Base-by-base conservation (phyloP, 2,329 filamentous ascomycete genomes). In the Cylindrodendrum hubeiense region DNA sequence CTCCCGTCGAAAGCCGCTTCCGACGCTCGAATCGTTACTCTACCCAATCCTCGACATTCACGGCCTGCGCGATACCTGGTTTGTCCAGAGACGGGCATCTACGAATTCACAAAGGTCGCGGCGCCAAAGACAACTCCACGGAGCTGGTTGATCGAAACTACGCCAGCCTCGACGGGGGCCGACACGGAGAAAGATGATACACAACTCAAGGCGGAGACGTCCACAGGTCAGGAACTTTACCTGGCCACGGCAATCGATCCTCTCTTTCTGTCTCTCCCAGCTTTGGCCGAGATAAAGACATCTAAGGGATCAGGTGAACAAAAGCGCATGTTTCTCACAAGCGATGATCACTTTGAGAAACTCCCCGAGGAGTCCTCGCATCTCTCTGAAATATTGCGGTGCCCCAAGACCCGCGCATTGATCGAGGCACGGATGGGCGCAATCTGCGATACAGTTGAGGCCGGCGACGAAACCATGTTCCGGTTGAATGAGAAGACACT, bases 391-490 rank as follows among this genome's bases (percentile, higher is more conserved):
- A 80, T 93, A 2, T 70, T 93, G 51, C 77, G 80, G 46, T 84
- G 82, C 75, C 78, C 75, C 57, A 80, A 81, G 63, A 82, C 83
- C 74, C 85, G 83, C 65, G 77, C 69, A 3, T 80, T 85, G 33
- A 77, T 97, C 1, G 89, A 93, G 74, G 79, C 84, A 12, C 86
- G 93, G 37, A 90, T 97, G 81, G 85, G 83, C 2, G 85, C 83
- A 1, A 85, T 96, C 5, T 97, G 95, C 79, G 94, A 98, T 73
- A 91, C 87, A 0, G 91, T 97, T 12, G 91, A 96, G 34, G 93
- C 92, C 1, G 93, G 92, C 15, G 93, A 93, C 65, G 94, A 98
- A 78, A 88, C 82, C 59, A 94, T 98, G 93, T 97, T 92, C 79
- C 89, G 94, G 13, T 81, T 97, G 24, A 96, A 86, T 71, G 86